These are phyloP conservation scores for Salix udensis DNA, from an alignment of 345 rosid species.

Conservation along the genomic window DNA sequence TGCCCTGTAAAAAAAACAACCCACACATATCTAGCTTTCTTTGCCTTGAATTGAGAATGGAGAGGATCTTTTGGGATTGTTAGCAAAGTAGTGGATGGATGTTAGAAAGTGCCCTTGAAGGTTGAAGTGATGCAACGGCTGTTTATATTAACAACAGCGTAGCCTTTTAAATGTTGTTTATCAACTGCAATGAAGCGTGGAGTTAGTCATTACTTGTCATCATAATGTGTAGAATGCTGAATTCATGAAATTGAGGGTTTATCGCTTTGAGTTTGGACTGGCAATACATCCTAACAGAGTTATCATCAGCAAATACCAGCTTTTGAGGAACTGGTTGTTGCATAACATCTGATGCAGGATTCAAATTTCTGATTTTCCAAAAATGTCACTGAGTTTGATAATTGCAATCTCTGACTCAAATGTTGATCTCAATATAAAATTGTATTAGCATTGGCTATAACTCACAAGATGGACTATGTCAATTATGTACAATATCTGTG, in stretches of 20 bases:
- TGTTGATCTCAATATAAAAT: not conserved
- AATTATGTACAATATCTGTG: not conserved
- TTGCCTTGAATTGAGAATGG: conserved; percentile 5
- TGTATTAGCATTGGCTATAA: not conserved
- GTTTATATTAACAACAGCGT: not conserved
- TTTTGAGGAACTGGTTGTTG: not conserved
- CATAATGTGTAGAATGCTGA: not conserved
- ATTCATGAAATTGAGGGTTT: not conserved
- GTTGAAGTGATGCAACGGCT: not conserved
- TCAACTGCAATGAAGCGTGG: not conserved
- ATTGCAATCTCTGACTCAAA: not conserved
- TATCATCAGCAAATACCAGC: not conserved
- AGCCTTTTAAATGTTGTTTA: not conserved
- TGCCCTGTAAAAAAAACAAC: not conserved
- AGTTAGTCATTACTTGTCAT: not conserved
- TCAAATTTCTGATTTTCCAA: not conserved
- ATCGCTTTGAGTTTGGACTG: not conserved
- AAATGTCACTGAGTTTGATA: not conserved
- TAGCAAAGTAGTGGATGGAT: not conserved
- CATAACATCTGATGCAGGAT: not conserved
- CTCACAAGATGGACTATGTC: not conserved
- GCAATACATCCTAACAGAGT: not conserved
- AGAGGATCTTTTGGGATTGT: not conserved
- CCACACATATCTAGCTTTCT: not conserved
- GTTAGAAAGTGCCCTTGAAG: not conserved